These are phyloP conservation scores for Diaporthe vaccinii DNA, from an alignment of 2,329 filamentous ascomycete species.

Conservation along the genomic window DNA sequence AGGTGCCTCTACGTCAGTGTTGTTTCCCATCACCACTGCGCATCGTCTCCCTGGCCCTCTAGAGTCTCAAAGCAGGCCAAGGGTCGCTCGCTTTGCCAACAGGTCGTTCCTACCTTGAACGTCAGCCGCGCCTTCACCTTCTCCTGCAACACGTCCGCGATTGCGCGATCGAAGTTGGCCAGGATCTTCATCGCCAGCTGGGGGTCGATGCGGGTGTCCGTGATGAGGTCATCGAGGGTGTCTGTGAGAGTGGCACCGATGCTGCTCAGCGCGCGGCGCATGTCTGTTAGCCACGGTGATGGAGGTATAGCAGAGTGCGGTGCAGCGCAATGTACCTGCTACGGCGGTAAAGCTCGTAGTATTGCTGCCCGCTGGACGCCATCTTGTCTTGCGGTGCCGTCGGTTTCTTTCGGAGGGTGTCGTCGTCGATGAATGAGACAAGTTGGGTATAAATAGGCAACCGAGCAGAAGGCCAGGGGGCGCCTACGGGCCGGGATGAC, in stretches of 20 bases:
- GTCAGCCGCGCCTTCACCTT: conserved; percentile 91
- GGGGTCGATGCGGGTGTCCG: conserved; percentile 93
- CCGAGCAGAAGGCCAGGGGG: conserved; percentile 12
- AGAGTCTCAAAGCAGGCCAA: neutral
- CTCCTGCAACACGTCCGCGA: conserved; percentile 91
- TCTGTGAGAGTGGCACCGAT: conserved; percentile 95
- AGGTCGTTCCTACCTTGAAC: conserved; percentile 82
- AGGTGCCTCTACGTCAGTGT: conserved; percentile 40
- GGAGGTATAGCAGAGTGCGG: conserved; percentile 42
- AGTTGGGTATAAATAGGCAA: conserved; percentile 22
- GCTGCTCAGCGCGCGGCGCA: conserved; percentile 61
- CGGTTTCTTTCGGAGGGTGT: conserved; percentile 45
- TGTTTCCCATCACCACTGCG: neutral
- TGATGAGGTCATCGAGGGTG: conserved; percentile 96
- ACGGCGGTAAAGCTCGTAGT: conserved; percentile 97
- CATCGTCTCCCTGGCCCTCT: neutral
- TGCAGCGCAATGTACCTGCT: conserved; percentile 80
- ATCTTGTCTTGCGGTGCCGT: conserved; percentile 52
- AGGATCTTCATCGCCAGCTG: conserved; percentile 99
- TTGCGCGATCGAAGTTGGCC: conserved; percentile 92
- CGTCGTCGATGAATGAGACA: conserved; percentile 34
- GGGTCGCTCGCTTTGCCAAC: neutral
- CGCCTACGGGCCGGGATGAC: conserved; percentile 10
- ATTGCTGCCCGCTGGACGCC: conserved; percentile 68
- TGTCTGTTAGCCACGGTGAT: conserved; percentile 41